Conservation (phyloP, 179 eudicot species). For the Carnegiea gigantea region DNA sequence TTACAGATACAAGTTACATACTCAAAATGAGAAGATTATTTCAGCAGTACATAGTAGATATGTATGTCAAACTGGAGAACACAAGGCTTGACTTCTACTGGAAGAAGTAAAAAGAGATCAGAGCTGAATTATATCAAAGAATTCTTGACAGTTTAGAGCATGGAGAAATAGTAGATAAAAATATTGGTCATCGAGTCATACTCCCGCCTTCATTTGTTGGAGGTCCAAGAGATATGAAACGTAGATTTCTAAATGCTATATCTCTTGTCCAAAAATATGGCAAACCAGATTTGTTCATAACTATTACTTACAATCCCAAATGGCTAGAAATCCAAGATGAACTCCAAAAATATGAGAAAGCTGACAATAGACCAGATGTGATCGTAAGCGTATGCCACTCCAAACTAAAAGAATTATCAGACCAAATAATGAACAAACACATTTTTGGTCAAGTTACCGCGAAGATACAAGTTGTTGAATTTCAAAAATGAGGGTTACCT, state of each 20-base stretch:
- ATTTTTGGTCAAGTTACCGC: constrained; percentile 14
- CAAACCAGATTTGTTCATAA: constrained; percentile 10
- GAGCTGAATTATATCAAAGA: not conserved
- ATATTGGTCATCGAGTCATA: not conserved
- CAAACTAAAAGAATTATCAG: not conserved
- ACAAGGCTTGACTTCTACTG: not conserved
- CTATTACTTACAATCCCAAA: constrained; percentile 21
- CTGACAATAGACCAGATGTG: constrained; percentile 23
- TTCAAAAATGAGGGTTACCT: constrained; percentile 23
- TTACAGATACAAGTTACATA: constrained; percentile 9
- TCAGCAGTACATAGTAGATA: not conserved
- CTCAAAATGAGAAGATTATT: not conserved
- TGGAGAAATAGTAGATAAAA: not conserved
- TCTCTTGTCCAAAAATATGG: not conserved
- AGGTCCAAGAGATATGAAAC: no score
- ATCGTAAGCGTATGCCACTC: not conserved
- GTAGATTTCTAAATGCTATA: no score
- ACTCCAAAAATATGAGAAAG: not conserved
- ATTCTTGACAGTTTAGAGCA: not conserved
- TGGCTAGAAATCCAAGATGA: constrained; percentile 19
- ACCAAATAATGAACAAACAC: not conserved
- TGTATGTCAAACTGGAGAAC: not conserved
- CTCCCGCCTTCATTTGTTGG: not conserved
- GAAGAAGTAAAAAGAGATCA: no score
- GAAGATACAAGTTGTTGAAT: constrained; percentile 15